Percentiles rank a stretch among this genome's conserved stretches.
phyloP scores from a whole-genome alignment of 2,329 filamentous ascomycete species.

The Domatiomyces globalis region DNA sequence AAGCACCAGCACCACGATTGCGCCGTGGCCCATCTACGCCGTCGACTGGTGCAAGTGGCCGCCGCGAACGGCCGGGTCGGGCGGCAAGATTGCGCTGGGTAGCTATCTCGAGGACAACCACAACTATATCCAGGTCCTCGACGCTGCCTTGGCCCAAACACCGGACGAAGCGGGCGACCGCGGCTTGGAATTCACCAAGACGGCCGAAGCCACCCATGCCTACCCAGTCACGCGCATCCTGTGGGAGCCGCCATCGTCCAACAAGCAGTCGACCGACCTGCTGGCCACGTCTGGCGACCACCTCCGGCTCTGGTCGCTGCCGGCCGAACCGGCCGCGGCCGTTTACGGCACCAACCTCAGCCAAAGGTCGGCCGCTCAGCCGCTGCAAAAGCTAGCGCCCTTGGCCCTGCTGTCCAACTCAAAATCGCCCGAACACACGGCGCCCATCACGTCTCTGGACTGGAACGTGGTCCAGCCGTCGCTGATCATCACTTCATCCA shows the following conservation, averaged over 20 bases:
- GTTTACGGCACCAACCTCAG: constrained; percentile 53
- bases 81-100: constrained; percentile 84
- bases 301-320: constrained; percentile 82
- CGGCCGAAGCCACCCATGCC: constrained; percentile 92
- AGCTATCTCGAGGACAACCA: constrained; percentile 97
- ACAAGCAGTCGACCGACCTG: constrained; percentile 90
- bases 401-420: constrained; percentile 90
- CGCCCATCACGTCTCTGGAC: constrained; percentile 86
- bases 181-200: constrained; percentile 76
- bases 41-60: constrained; percentile 99
- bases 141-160: constrained; percentile 59
- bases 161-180: constrained; percentile 57
- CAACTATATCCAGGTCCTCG: constrained; percentile 98
- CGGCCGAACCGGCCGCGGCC: constrained; percentile 38
- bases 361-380: constrained; percentile 46
- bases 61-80: constrained; percentile 52
- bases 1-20: constrained; percentile 79
- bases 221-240: constrained; percentile 91
- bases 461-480: constrained; percentile 97
- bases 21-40: constrained; percentile 89
- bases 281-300: constrained; percentile 92
- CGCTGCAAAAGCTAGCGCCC: constrained; percentile 71
- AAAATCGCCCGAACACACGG: constrained; percentile 95
- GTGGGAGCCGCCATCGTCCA: constrained; percentile 89
- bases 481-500: constrained; percentile 95